These are phyloP conservation scores for Metarhizium sp. DNA, from an alignment of 2,329 filamentous ascomycete genomes.

Conservation along the genomic window DNA sequence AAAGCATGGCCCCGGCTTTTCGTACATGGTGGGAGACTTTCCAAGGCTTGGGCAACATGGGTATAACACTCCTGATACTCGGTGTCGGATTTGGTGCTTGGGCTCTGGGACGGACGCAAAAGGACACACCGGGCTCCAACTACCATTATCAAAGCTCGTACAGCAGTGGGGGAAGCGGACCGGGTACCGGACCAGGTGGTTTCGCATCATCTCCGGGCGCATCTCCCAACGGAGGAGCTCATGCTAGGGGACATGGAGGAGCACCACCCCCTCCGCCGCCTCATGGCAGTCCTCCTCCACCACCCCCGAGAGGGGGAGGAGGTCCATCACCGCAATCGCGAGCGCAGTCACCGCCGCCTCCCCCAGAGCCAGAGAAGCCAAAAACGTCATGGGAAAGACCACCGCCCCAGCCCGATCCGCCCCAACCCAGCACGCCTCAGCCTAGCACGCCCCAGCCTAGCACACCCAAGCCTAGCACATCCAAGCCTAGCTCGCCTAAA, in stretches of 20 bases:
- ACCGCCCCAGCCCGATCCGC: slow-evolving; percentile 13
- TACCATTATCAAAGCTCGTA: slow-evolving; percentile 13
- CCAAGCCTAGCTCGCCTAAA: slow-evolving; percentile 3
- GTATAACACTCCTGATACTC: slow-evolving; percentile 61
- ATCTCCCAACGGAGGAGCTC: slow-evolving; percentile 21
- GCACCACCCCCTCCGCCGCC: slow-evolving; percentile 21
- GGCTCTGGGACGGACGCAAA: slow-evolving; percentile 40
- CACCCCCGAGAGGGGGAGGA: not conserved
- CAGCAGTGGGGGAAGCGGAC: slow-evolving; percentile 8
- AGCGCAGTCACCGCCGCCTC: slow-evolving; percentile 6
- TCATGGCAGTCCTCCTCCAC: slow-evolving; percentile 11
- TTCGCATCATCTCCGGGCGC: slow-evolving; percentile 22
- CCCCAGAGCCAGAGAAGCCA: slow-evolving; percentile 10
- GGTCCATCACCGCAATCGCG: slow-evolving; percentile 4
- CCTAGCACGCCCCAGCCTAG: not conserved
- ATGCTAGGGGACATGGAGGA: slow-evolving; percentile 5
- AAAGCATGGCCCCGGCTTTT: slow-evolving; percentile 63
- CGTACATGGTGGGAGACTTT: slow-evolving; percentile 64
- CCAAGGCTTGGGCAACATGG: slow-evolving; percentile 61
- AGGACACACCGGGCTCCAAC: slow-evolving; percentile 12
- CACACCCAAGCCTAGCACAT: too few species aligned
- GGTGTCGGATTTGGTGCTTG: slow-evolving; percentile 71
- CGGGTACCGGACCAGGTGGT: slow-evolving; percentile 13
- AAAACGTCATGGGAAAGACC: slow-evolving; percentile 11
- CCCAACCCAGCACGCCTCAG: slow-evolving; percentile 13